These are phyloP conservation scores for Talaromyces sp. DNA, from an alignment of 2,329 filamentous ascomycete species.

Conservation along the genomic window DNA sequence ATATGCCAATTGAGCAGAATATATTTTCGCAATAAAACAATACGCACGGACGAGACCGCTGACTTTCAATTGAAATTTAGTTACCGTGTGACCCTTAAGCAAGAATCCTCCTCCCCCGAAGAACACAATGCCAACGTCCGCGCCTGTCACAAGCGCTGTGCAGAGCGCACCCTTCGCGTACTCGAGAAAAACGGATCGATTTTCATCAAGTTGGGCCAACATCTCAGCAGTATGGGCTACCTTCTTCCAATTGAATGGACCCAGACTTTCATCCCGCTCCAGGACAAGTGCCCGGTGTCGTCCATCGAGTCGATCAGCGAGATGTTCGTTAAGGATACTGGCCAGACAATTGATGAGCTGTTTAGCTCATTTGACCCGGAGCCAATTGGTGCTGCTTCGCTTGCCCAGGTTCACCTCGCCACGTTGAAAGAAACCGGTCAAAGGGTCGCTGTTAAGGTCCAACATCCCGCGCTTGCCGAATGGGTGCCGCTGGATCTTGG, in stretches of 20 bases:
- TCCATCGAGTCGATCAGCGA: constrained; percentile 81
- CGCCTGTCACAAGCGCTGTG: constrained; percentile 90
- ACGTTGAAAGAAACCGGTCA: constrained; percentile 79
- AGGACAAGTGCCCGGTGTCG: constrained; percentile 93
- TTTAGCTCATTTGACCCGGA: constrained; percentile 80
- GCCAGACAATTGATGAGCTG: constrained; percentile 73
- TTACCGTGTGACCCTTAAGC: constrained; percentile 83
- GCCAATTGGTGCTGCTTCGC: constrained; percentile 88
- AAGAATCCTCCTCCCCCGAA: constrained; percentile 63
- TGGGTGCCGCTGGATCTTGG: constrained; percentile 88
- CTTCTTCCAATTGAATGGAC: constrained; percentile 91
- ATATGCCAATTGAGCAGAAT: too few relatives aligned
- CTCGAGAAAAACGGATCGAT: constrained; percentile 97
- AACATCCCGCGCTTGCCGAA: constrained; percentile 85
- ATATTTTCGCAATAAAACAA: too few relatives aligned
- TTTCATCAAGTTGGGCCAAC: constrained; percentile 96
- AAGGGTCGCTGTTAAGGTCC: constrained; percentile 93
- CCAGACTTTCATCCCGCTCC: constrained; percentile 89
- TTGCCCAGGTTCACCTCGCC: constrained; percentile 92
- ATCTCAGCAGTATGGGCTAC: constrained; percentile 95
- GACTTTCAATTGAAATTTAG: constrained; percentile 49
- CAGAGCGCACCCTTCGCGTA: constrained; percentile 79
- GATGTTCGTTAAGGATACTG: constrained; percentile 86
- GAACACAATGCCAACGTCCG: constrained; percentile 71
- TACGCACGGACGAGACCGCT: background rate